A percentile compares a stretch with the other conserved stretches of the same genome.
phyloP scores from a whole-genome alignment of 768 basidiomycete species.

The Tricholoma matsutake region DNA sequence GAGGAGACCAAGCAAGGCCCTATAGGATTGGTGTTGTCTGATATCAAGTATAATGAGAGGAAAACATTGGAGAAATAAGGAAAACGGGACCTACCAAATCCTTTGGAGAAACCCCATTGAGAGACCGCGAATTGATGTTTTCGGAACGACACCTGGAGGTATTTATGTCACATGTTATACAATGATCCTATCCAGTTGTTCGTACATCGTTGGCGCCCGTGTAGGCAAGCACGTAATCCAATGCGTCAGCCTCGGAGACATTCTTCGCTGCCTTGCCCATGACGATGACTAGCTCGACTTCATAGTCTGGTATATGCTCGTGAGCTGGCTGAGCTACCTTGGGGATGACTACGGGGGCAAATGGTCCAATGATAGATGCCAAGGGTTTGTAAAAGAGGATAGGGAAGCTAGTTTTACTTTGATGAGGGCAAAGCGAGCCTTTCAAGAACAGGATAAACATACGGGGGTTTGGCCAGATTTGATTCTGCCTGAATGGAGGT shows the following conservation, averaged over 20 bases:
- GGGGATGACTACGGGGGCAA: constrained; percentile 63
- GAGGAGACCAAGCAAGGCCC: constrained; percentile 80
- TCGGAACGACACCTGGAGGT: constrained; percentile 69
- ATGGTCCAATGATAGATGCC: constrained; percentile 66
- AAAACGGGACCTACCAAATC: constrained; percentile 55
- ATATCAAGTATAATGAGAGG: neutral
- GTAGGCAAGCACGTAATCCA: constrained; percentile 85
- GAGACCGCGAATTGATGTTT: constrained; percentile 76
- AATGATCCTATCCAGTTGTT: neutral
- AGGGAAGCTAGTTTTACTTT: constrained; percentile 46
- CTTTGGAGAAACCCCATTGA: constrained; percentile 88
- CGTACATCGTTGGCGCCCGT: constrained; percentile 75
- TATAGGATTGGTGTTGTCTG: constrained; percentile 69
- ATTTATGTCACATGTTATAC: neutral
- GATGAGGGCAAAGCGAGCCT: neutral
- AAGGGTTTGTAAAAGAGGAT: constrained; percentile 80
- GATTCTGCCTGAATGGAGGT: constrained; percentile 44
- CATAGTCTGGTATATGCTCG: constrained; percentile 76
- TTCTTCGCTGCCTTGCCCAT: constrained; percentile 81
- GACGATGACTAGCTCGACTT: constrained; percentile 78
- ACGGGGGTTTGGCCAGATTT: constrained; percentile 63
- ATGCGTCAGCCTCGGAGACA: constrained; percentile 74
- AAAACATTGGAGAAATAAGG: neutral
- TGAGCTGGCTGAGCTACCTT: constrained; percentile 64
- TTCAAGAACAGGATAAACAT: constrained; percentile 18